These are phyloP conservation scores for Rubroboletus satanas DNA, from an alignment of 768 basidiomycete species.

Conservation along the genomic window DNA sequence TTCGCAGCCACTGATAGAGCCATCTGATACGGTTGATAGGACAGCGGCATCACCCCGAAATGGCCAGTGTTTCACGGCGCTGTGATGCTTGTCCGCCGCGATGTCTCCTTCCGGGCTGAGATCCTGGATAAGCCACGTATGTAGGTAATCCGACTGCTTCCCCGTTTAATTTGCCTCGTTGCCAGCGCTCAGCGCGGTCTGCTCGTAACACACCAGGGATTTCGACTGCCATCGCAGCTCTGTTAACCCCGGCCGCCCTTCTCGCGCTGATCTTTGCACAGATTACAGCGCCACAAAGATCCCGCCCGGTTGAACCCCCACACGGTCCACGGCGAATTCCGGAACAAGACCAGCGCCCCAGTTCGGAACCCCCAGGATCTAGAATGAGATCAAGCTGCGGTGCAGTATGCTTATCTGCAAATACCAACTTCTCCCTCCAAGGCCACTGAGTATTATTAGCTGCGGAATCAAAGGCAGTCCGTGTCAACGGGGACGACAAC, in stretches of 20 bases:
- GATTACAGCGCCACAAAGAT: conserved; percentile 14
- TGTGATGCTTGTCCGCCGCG: conserved; percentile 17
- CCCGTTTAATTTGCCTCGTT: conserved; percentile 5
- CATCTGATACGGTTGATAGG: conserved; percentile 32
- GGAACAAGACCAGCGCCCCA: background rate
- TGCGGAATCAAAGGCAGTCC: conserved; percentile 12
- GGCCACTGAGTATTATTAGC: conserved; percentile 8
- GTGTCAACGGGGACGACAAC: background rate
- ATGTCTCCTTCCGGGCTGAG: background rate
- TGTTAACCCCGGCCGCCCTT: conserved; percentile 5
- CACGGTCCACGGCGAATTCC: conserved; percentile 16
- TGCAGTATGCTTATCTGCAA: conserved; percentile 7
- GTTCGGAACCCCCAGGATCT: background rate
- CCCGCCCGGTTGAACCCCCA: background rate
- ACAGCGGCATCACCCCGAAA: conserved; percentile 7
- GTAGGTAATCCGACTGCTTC: conserved; percentile 1
- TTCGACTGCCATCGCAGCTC: conserved; percentile 2
- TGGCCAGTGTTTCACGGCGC: conserved; percentile 22
- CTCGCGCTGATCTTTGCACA: conserved; percentile 14
- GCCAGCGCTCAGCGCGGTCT: conserved; percentile 12
- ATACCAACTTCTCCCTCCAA: background rate
- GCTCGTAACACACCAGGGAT: no score
- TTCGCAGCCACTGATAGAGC: conserved; percentile 18
- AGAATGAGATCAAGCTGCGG: background rate
- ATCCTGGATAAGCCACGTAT: background rate